A percentile compares a stretch with the other conserved stretches of the same genome.
Conservation (phyloP, 805 yeast species). For the Wickerhamiella occidentalis region DNA sequence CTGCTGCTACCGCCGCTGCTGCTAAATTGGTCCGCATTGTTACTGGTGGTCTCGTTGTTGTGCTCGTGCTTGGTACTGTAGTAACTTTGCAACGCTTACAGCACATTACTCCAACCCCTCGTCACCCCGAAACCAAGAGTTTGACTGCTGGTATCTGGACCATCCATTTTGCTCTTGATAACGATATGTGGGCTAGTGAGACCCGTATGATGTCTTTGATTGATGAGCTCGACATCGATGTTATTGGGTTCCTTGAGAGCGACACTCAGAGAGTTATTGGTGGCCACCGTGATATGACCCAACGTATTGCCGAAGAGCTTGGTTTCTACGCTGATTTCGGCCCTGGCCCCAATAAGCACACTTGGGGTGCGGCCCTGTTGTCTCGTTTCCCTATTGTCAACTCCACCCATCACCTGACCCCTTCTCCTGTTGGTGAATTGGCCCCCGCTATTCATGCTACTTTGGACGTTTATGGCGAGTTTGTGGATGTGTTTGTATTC, state of each 20-base stretch:
- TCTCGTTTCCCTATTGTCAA: slow-evolving; percentile 89
- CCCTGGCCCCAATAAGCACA: slow-evolving; percentile 95
- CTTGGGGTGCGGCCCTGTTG: slow-evolving; percentile 92
- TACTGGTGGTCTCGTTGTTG: slow-evolving; percentile 26
- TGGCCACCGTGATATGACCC: slow-evolving; percentile 92
- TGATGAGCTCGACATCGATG: slow-evolving; percentile 77
- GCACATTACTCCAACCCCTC: slow-evolving; percentile 50
- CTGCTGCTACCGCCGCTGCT: slow-evolving; percentile 18
- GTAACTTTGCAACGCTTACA: slow-evolving; percentile 48
- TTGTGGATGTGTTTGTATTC: slow-evolving; percentile 88
- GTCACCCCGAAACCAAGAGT: slow-evolving; percentile 51
- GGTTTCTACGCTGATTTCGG: slow-evolving; percentile 95
- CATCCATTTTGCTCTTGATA: slow-evolving; percentile 91
- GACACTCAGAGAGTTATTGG: slow-evolving; percentile 90
- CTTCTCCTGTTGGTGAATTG: slow-evolving; percentile 94
- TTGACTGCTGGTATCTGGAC: slow-evolving; percentile 98
- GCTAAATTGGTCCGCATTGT: slow-evolving; percentile 21
- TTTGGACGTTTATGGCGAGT: slow-evolving; percentile 74
- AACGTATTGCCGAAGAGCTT: slow-evolving; percentile 78
- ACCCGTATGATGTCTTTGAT: slow-evolving; percentile 76
- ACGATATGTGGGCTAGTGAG: slow-evolving; percentile 96
- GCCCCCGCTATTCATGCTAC: slow-evolving; percentile 99
- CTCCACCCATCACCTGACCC: slow-evolving; percentile 82
- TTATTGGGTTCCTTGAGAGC: slow-evolving; percentile 79
- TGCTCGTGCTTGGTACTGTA: slow-evolving; percentile 37